Evolutionary conservation across 1,284 basidiomycete species (phyloP).

Genomic region (Cryptococcus maquisensis): DNA sequence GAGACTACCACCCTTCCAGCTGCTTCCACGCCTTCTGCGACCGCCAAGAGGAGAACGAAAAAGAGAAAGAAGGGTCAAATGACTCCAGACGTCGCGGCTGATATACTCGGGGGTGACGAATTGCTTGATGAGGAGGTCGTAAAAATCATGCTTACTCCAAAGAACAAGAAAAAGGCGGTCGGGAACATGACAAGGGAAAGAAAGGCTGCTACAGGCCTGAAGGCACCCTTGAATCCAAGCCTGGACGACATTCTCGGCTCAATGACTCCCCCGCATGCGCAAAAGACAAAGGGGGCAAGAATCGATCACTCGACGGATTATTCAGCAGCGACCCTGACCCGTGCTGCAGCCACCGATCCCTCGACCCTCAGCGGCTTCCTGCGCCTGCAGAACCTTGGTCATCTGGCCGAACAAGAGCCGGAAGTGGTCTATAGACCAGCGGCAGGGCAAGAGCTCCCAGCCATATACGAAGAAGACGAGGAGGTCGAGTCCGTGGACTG

Average conservation of each 20-base stretch:
- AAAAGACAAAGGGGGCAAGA: too few species aligned
- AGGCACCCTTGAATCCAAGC: not conserved
- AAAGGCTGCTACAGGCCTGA: not conserved
- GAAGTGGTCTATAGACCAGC: not conserved
- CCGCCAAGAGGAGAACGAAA: not conserved
- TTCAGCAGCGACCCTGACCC: too few species aligned
- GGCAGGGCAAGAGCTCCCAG: not conserved
- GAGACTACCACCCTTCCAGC: not conserved
- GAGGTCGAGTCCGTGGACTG: conserved; percentile 3
- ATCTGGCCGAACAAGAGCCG: not conserved
- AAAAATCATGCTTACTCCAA: not conserved
- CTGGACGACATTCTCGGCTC: not conserved
- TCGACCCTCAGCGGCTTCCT: conserved; percentile 2
- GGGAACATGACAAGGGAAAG: not conserved
- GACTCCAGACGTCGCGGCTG: not conserved
- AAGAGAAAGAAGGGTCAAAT: not conserved
- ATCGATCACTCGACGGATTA: too few species aligned
- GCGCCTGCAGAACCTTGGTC: not conserved
- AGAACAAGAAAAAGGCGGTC: not conserved
- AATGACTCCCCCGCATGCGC: not conserved
- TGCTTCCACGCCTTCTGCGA: not conserved
- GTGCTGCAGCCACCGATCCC: not conserved
- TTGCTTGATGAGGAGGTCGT: too few species aligned
- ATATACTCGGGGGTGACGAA: not conserved
- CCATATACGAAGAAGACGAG: conserved; percentile 4